phyloP scores from a whole-genome alignment of 2,329 filamentous ascomycete species.

The Colletotrichum tanaceti region DNA sequence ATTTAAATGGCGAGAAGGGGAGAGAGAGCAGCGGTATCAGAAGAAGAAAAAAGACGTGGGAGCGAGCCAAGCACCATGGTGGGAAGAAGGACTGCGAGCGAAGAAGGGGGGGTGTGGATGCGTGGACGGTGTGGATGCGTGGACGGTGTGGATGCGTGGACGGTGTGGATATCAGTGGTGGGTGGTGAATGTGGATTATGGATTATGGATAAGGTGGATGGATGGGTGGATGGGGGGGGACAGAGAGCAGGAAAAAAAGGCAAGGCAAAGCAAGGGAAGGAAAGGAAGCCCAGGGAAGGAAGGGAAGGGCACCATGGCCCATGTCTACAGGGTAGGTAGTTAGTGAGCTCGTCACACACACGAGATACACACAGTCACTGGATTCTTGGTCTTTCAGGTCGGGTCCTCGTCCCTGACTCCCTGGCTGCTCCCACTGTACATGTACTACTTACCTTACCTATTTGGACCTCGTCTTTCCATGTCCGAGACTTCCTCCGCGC shows the following conservation, averaged over 20 bases:
- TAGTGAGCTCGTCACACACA: not conserved
- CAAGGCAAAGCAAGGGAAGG: conserved; percentile 20
- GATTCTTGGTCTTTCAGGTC: not conserved
- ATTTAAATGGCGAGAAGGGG: conserved; percentile 36
- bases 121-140: too few relatives aligned
- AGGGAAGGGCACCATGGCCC: conserved; percentile 12
- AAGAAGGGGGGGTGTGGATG: conserved; percentile 18
- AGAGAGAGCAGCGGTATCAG: conserved; percentile 20
- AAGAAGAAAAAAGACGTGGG: conserved; percentile 25
- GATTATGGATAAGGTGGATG: conserved; percentile 24
- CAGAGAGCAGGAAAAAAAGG: not conserved
- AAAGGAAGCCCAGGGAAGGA: conserved; percentile 13
- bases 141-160: conserved; percentile 34
- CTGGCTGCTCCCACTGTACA: not conserved
- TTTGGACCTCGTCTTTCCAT: not conserved
- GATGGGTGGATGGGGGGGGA: conserved; percentile 12
- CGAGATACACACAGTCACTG: not conserved
- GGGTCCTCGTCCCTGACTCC: conserved; percentile 26
- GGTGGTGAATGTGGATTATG: conserved; percentile 24
- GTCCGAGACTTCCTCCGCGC: not conserved
- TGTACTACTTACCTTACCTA: not conserved
- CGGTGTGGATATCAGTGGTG: conserved; percentile 33
- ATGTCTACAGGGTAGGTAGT: too few relatives aligned
- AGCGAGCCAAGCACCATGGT: conserved; percentile 6
- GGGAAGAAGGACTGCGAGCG: conserved; percentile 22